Evolutionary conservation across 2,329 filamentous ascomycete genomes (phyloP), one percentile per base, ranked within the genome.

Genomic region (Colletotrichum noveboracense): DNA sequence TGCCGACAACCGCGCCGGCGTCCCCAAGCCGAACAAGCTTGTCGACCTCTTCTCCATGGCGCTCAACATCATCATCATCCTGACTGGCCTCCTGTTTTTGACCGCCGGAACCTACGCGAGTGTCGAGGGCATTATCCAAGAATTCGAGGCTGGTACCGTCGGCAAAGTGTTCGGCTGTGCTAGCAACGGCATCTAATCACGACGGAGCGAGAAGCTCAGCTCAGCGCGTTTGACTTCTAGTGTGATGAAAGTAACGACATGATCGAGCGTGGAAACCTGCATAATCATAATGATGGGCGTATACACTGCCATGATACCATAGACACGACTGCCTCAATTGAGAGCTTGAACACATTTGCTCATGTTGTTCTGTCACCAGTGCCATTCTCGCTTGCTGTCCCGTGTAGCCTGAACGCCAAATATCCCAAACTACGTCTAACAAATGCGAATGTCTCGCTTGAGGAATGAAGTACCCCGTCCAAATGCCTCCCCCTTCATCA

Each of bases 71-170:
- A 79, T 92, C 77, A 91, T 98, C 75, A 96, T 97, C 74, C 32
- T 89, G 3, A 91, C 94, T 21, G 96, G 96, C 1, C 68, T 97
- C n/a, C 91, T 96, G 79, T 97, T 98, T 87, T 85, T 98, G 64
- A 93, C 89, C 0, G 94, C 89, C 1, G 96, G 96, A 48, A 98
- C 96, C 5, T 98, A 98, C 81, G 92, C 91, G 43, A 93, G 91
- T 75, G 92, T 96, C 0, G 90, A 95, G 83, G 92, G 91, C 71
- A 96, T 96, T 74, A 90, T 97, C 28, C 88, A 95, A 74, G 92
- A 93, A 24, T 98, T 96, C 81, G 82, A 89, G 36, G 84, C 88
- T 1, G 91, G 91, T 5, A 86, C 86, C 1, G 94, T 97, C 30
- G 90, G 93, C 2, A 91, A 92, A 2, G 91, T 95, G 1, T 98